Conservation (phyloP, 2,329 filamentous ascomycete species). For the Aspergillus fumigatiaffinis region DNA sequence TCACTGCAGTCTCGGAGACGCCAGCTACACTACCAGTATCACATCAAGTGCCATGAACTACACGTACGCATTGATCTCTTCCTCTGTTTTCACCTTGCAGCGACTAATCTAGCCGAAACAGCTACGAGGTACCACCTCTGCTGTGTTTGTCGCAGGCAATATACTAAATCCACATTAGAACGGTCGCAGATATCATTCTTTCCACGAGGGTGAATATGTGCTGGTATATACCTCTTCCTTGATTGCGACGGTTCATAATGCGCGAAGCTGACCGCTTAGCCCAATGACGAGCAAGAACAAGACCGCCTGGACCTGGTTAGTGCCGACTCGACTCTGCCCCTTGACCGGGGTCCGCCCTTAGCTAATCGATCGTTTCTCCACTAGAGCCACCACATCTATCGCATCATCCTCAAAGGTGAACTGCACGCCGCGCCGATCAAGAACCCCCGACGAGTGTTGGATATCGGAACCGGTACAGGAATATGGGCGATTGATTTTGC, state of each 20-base stretch:
- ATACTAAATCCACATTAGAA: slow-evolving; percentile 16
- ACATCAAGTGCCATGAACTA: slow-evolving; percentile 30
- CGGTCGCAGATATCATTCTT: slow-evolving; percentile 31
- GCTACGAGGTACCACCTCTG: slow-evolving; percentile 27
- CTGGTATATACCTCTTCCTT: slow-evolving; percentile 15
- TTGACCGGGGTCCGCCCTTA: neutral
- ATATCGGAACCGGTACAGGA: slow-evolving; percentile 35
- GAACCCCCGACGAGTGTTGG: slow-evolving; percentile 26
- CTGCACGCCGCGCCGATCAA: slow-evolving; percentile 24
- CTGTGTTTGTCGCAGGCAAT: neutral
- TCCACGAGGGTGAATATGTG: slow-evolving; percentile 28
- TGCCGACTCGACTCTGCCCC: neutral
- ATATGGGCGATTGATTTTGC: slow-evolving; percentile 38
- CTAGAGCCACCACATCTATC: slow-evolving; percentile 33
- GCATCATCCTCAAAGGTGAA: slow-evolving; percentile 29
- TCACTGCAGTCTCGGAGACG: slow-evolving; percentile 18
- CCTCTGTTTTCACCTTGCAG: neutral
- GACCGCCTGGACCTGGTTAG: slow-evolving; percentile 32
- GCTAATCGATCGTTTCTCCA: neutral
- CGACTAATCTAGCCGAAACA: slow-evolving; percentile 12
- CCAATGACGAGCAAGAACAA: slow-evolving; percentile 35
- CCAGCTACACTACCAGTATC: slow-evolving; percentile 28
- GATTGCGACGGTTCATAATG: neutral
- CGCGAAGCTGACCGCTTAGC: slow-evolving; percentile 9
- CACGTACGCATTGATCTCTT: slow-evolving; percentile 17